Percentiles rank a stretch among this genome's conserved stretches.
Evolutionary conservation across 139 green algal species (phyloP).

Genomic region (Desmodesmus armatus): DNA sequence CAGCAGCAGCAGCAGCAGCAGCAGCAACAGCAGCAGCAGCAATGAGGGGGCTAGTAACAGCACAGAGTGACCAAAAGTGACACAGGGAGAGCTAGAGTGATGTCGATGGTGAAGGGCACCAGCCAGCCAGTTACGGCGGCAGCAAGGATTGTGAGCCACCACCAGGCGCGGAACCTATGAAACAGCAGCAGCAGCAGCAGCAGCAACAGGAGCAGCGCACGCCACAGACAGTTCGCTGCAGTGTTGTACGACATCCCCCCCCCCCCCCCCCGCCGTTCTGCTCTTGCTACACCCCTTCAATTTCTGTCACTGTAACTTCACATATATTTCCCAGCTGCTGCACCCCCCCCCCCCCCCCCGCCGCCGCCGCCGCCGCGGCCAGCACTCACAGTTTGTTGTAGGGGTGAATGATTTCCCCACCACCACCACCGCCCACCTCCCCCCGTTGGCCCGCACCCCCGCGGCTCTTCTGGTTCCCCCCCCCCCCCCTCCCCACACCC

Average conservation of each 20-base stretch:
- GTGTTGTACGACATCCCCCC: too few relatives aligned
- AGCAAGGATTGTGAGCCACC: constrained; percentile 22
- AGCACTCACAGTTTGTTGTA: constrained; percentile 29
- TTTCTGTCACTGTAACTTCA: neutral
- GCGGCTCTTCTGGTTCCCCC: too few relatives aligned
- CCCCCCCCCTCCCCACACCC: neutral
- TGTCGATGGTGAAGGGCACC: neutral
- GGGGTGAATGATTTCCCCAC: constrained; percentile 31
- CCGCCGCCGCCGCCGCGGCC: neutral
- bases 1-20: neutral
- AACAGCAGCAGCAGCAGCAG: neutral
- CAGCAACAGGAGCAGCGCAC: neutral
- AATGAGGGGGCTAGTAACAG: too few relatives aligned
- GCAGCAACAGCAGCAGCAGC: too few relatives aligned
- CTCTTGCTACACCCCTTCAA: neutral
- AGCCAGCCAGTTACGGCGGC: neutral
- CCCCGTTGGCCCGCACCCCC: neutral
- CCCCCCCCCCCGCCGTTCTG: neutral
- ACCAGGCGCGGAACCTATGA: constrained; percentile 22
- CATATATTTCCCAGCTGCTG: too few relatives aligned
- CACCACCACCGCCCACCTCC: too few relatives aligned
- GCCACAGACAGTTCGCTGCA: neutral
- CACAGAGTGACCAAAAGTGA: too few relatives aligned
- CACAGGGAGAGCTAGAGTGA: too few relatives aligned
- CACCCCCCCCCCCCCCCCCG: neutral